phyloP scores from a whole-genome alignment of 129 eudicot species.

The Apium graveolens region DNA sequence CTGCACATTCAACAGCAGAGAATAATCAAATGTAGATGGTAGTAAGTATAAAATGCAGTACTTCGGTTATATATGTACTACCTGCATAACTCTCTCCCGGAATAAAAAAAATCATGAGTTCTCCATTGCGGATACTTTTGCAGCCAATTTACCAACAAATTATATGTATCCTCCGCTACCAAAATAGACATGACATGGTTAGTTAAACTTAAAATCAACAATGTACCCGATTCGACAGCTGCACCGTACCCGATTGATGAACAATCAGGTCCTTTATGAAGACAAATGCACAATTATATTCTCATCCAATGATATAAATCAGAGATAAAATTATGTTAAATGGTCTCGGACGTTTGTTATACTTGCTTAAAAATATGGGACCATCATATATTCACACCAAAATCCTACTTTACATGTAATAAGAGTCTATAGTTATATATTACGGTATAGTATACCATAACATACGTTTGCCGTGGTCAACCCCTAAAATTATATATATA shows the following conservation, averaged over 20 bases:
- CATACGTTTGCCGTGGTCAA: too few species aligned
- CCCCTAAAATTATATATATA: too few species aligned
- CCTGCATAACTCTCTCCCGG: constrained; percentile 95
- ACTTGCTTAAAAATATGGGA: too few species aligned
- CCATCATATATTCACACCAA: too few species aligned
- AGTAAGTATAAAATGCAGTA: not conserved
- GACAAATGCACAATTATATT: not conserved
- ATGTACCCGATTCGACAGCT: constrained; percentile 63
- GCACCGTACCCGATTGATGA: constrained; percentile 87
- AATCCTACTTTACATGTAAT: too few species aligned
- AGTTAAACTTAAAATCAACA: not conserved
- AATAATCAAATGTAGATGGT: not conserved
- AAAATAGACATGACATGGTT: not conserved
- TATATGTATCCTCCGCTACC: constrained; percentile 57
- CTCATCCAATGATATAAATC: not conserved
- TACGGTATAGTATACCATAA: too few species aligned
- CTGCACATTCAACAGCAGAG: constrained; percentile 11
- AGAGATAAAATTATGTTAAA: not conserved
- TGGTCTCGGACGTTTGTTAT: too few species aligned
- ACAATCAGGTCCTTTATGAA: constrained; percentile 74
- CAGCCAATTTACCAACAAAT: constrained; percentile 71
- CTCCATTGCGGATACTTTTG: constrained; percentile 61
- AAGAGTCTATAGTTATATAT: too few species aligned
- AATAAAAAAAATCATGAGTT: constrained; percentile 57
- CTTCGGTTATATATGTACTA: constrained; percentile 1